A percentile compares a stretch with the other conserved stretches of the same genome.
Conservation (phyloP, 1,284 basidiomycete species). For the Boletus hoseneyae region DNA sequence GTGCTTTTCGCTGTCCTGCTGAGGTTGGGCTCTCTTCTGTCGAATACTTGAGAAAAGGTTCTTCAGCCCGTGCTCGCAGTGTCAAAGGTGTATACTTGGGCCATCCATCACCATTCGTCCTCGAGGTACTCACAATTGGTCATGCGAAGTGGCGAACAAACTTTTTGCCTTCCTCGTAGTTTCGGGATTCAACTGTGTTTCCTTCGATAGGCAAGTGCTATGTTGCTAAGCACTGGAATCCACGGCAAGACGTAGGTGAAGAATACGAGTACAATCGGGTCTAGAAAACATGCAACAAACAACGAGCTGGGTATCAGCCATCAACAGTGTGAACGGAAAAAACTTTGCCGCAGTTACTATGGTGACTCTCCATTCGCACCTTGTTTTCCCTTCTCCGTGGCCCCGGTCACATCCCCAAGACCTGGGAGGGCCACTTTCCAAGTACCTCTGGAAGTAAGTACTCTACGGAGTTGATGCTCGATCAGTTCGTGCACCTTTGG, state of each 20-base stretch:
- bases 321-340: background rate
- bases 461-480: constrained; percentile 62
- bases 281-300: constrained; percentile 4
- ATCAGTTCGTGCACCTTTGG: constrained; percentile 83
- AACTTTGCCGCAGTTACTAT: constrained; percentile 2
- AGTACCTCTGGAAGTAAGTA: constrained; percentile 57
- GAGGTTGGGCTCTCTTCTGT: too few relatives aligned
- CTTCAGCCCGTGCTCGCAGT: too few relatives aligned
- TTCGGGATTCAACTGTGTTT: too few relatives aligned
- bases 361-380: background rate
- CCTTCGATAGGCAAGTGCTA: background rate
- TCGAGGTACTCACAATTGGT: too few relatives aligned
- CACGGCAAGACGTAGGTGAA: background rate
- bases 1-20: too few relatives aligned
- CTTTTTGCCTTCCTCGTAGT: too few relatives aligned
- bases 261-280: constrained; percentile 7
- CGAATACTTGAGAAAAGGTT: too few relatives aligned
- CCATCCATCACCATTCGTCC: too few relatives aligned
- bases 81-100: too few relatives aligned
- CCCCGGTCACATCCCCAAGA: constrained; percentile 45
- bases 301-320: background rate
- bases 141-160: too few relatives aligned
- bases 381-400: constrained; percentile 37
- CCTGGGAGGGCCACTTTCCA: constrained; percentile 72
- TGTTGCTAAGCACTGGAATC: background rate